Evolutionary conservation across 169 alveolate genomes (phyloP), one percentile per base, ranked within the genome.

Genomic region (Eimeria acervulina): DNA sequence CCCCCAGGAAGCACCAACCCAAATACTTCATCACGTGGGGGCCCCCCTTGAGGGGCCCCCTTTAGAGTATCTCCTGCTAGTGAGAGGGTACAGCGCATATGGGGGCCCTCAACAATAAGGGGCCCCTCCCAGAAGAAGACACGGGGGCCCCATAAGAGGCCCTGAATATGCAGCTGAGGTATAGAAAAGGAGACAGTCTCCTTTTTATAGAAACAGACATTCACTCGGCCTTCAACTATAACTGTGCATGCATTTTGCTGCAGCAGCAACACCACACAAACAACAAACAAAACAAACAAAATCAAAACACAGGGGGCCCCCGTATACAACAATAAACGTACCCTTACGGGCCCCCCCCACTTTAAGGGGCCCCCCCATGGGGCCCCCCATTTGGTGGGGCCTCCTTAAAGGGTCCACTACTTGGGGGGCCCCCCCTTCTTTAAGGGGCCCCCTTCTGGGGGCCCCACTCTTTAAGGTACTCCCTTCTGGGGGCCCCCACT

Each of bases 91-190:
- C 89, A 78, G 89, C 44, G 40, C 36, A 78, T 31, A 26, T n/a
- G 40, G 21, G 63, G 89, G 40, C 89, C 89, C 89, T 78, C 68
- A 13, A 78, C 89, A 40, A 42, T 36, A 10, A 78, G 89, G 66
- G 89, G 89, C 89, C 89, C 89, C 61, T 78, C 40, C 89, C 89
- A 78, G 36, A 19, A 78, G 61, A 78, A 78, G 40, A 38, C 42
- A 42, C 89, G 89, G 63, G 63, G 89, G 61, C 89, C 89, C 89
- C 89, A 78, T 68, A 78, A 15, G 21, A 78, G 89, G 33, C 89
- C 89, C 63, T 23, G 10, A n/a, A 78, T 78, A 40, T 44, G 68
- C 17, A 78, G 68, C 17, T 26, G 8, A 42, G 89, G 89, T 10
- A 78, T 38, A 10, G 89, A 42, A 28, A 78, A 78, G 63, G 89